Base-by-base conservation (phyloP, 2,329 filamentous ascomycete species). In the Rutstroemia sydowiana region DNA sequence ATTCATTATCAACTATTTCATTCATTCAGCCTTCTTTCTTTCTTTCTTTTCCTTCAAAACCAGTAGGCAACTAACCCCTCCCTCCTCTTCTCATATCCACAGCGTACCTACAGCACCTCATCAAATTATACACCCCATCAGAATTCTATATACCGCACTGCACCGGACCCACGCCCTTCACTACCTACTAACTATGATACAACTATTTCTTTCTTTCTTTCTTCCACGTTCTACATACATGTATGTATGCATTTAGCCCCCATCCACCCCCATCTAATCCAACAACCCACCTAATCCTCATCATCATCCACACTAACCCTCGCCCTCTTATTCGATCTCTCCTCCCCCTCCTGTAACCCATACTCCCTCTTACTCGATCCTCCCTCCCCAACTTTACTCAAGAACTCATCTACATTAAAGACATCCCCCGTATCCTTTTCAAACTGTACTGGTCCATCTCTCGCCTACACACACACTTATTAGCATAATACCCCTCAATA, bases 391-490 rank as follows among this genome's bases (percentile, higher is more conserved):
- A 77, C 90, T 68, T 96, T 90, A 32, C 82, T 85, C 67, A 98
- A 82, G 74, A 98, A 95, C 63, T 88, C 87, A 66, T 95, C 90
- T 60, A 97, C 93, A 45, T 95, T 91, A 69, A 97, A 97, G 1
- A 90, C 90, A 70, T 97, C 92, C 28, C 71, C 36, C 1, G 71
- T 78, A 48, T 96, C 92, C 70, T 92, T 95, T 70, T 97, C 92
- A 63, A 98, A 98, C 68, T 95, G 88, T 26, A 98, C 93, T 0
- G 93, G 93, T 5, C 93, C 93, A 63, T 95, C 88, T 51, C 91
- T 81, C 55, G 81, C 82, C 81, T 87, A 14, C 47, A 43, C 36
- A 45, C 57, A 61, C 55, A 45, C 26, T 14, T 14, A 57, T 62
- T 58, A 59, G 55, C 31, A 52, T 48, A 47, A 41, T 26, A 21